Conservation (phyloP, 805 yeast genomes). For the Saturnispora ahearnii region DNA sequence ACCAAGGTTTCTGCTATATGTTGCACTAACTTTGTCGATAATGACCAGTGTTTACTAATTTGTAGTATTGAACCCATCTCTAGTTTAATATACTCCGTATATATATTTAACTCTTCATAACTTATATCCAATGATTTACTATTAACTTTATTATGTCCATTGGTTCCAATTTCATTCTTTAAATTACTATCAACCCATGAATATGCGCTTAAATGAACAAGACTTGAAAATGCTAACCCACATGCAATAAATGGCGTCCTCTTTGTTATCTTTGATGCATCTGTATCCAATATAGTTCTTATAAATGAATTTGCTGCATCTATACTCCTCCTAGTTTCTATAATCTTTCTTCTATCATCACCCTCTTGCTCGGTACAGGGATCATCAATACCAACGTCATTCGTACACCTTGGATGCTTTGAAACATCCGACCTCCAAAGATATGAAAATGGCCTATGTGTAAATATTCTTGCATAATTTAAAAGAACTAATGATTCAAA, state of each 20-base stretch:
- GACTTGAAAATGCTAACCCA: slow-evolving; percentile 42
- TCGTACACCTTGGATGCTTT: slow-evolving; percentile 31
- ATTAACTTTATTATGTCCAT: not conserved
- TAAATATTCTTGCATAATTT: slow-evolving; percentile 46
- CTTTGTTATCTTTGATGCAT: slow-evolving; percentile 33
- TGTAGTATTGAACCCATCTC: slow-evolving; percentile 41
- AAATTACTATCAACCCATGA: slow-evolving; percentile 41
- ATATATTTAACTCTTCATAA: slow-evolving; percentile 33
- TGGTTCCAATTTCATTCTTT: slow-evolving; percentile 6
- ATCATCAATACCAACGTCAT: slow-evolving; percentile 22
- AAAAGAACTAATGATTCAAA: slow-evolving; percentile 41
- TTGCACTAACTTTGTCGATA: slow-evolving; percentile 37
- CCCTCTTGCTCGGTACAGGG: slow-evolving; percentile 22
- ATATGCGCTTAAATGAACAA: slow-evolving; percentile 45
- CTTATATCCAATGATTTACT: slow-evolving; percentile 8
- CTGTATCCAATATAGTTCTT: slow-evolving; percentile 38
- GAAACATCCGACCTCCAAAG: slow-evolving; percentile 43
- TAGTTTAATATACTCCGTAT: slow-evolving; percentile 40
- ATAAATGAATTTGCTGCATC: slow-evolving; percentile 45
- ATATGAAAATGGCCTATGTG: slow-evolving; percentile 45
- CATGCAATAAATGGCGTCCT: slow-evolving; percentile 47
- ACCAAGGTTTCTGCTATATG: slow-evolving; percentile 39
- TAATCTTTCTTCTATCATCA: slow-evolving; percentile 36
- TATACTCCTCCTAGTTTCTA: slow-evolving; percentile 45
- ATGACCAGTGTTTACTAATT: slow-evolving; percentile 43